A percentile compares a stretch with the other conserved stretches of the same genome.
These are phyloP conservation scores for Phytophthora pluvialis DNA, from an alignment of 352 stramenopile species.

Conservation along the genomic window DNA sequence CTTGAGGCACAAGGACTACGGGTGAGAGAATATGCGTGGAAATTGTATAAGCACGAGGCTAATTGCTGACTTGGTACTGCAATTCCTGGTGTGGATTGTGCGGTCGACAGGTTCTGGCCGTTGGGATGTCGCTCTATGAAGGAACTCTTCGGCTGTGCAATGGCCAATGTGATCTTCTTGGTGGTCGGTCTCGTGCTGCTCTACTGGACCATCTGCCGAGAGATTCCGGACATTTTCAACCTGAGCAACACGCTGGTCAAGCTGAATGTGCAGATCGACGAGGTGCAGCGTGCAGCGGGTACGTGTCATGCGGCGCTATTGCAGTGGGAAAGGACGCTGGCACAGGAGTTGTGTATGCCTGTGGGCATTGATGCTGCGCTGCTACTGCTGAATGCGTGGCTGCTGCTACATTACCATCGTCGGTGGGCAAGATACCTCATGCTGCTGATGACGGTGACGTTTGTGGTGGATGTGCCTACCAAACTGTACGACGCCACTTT, in stretches of 20 bases:
- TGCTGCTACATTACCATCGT: slow-evolving; percentile 64
- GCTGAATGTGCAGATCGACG: slow-evolving; percentile 45
- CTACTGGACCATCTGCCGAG: slow-evolving; percentile 70
- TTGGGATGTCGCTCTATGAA: slow-evolving; percentile 64
- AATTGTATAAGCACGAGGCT: neutral
- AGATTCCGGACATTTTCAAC: slow-evolving; percentile 56
- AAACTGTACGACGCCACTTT: slow-evolving; percentile 62
- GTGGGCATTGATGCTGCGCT: slow-evolving; percentile 54
- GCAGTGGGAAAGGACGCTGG: slow-evolving; percentile 50
- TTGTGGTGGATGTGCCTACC: slow-evolving; percentile 55
- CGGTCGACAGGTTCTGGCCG: slow-evolving; percentile 66
- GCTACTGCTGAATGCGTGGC: slow-evolving; percentile 46
- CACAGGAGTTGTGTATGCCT: slow-evolving; percentile 66
- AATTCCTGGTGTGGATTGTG: slow-evolving; percentile 1
- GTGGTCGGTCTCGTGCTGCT: slow-evolving; percentile 51
- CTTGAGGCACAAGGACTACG: slow-evolving; percentile 54
- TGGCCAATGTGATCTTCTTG: slow-evolving; percentile 56
- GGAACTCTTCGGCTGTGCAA: slow-evolving; percentile 50
- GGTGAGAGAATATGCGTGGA: slow-evolving; percentile 38
- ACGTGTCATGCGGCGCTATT: slow-evolving; percentile 53
- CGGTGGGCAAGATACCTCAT: slow-evolving; percentile 63
- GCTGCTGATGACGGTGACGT: slow-evolving; percentile 44
- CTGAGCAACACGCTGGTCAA: slow-evolving; percentile 44
- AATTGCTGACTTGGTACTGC: neutral
- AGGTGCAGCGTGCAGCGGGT: slow-evolving; percentile 40